Base-by-base conservation (phyloP, 2,329 filamentous ascomycete genomes). In the Cladosporium velox region DNA sequence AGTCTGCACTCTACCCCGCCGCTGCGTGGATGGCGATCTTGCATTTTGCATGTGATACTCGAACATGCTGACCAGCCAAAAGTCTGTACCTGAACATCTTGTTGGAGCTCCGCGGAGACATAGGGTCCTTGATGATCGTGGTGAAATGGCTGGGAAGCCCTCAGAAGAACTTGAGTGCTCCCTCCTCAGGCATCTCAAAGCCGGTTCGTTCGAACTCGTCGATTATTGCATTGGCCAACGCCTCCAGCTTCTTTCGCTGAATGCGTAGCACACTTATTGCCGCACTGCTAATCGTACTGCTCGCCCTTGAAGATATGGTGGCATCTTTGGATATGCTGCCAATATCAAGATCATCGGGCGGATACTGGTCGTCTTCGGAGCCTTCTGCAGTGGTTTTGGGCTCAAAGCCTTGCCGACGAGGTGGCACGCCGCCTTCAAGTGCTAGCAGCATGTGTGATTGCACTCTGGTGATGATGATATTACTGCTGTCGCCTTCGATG, bases 191-290 rank as follows among this genome's bases (percentile, higher is more conserved):
- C 81, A 83, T 83, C 52, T 80, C 72, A 68, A 84, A 84, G 8
- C 79, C 79, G 47, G 78, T 79, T 28, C 75, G 72, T 54, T 81
- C 75, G 61, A 84, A 82, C 52, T 83, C 81, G 12, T 70, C 70
- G 52, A 79, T 71, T 11, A 83, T 78, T 47, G 79, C 80, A 30
- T 77, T 75, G 0, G 80, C 78, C 72, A 84, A 74, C 4, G 79
- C 78, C 62, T 84, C 81, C 28, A 83, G 67, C 72, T 82, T 83
- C 72, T 78, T 81, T 14, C 82, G 77, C 66, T 84, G 82, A 26
- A 84, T 76, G 44, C 81, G 79, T n/a, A 84, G 74, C 2, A 79
- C 77, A 24, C 80, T 79, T 11, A 74, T 68, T 11, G 71, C 67
- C 32, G 69, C 70, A 60, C 47, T 68, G 64, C 71, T 74, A 18